phyloP scores from a whole-genome alignment of 2,329 filamentous ascomycete genomes.

The Bipolaris sorokiniana region DNA sequence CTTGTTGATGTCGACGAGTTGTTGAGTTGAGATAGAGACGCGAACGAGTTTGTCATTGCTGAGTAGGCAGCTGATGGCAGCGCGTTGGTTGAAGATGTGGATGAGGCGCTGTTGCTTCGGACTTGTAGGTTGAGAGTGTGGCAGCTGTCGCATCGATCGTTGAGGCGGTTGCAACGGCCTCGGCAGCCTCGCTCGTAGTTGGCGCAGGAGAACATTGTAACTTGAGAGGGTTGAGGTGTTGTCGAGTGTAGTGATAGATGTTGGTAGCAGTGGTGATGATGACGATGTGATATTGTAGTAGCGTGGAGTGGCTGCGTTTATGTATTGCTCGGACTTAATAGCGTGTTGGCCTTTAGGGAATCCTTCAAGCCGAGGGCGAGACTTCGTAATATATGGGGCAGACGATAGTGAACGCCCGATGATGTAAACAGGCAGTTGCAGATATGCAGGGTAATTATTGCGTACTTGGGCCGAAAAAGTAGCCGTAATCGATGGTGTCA shows the following conservation, averaged over 20 bases:
- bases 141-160: constrained; percentile 48
- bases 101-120: constrained; percentile 43
- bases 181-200: constrained; percentile 55
- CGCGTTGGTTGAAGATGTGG: constrained; percentile 36
- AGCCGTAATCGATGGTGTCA: constrained; percentile 24
- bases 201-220: constrained; percentile 52
- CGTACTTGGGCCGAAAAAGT: constrained; percentile 29
- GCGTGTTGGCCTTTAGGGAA: constrained; percentile 1
- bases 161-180: constrained; percentile 48
- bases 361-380: constrained; percentile 5
- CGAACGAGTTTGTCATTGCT: constrained; percentile 50
- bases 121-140: constrained; percentile 50
- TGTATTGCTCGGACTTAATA: constrained; percentile 7
- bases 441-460: constrained; percentile 33
- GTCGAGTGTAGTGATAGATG: background rate
- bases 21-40: constrained; percentile 45
- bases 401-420: constrained; percentile 35
- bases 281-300: constrained; percentile 1
- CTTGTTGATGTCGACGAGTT: constrained; percentile 29
- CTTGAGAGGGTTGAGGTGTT: constrained; percentile 6
- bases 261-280: constrained; percentile 1
- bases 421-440: constrained; percentile 30
- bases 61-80: constrained; percentile 43
- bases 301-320: background rate
- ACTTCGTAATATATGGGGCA: constrained; percentile 35